These are phyloP conservation scores for Stenogyne calaminthoides DNA, from an alignment of 305 asterid genomes.

Conservation along the genomic window DNA sequence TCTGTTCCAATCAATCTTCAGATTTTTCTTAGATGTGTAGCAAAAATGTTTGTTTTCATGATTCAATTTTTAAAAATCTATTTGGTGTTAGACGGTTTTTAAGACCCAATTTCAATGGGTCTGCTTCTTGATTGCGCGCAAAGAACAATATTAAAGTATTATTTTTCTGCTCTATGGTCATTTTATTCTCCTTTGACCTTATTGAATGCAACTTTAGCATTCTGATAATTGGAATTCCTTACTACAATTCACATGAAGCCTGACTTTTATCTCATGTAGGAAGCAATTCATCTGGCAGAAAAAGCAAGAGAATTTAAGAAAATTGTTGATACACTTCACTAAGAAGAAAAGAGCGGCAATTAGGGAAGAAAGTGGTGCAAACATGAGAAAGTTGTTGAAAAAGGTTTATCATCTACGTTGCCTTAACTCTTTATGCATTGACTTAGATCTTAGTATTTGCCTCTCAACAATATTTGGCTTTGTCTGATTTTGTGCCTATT, in stretches of 20 bases:
- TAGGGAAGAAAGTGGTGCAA: conserved; percentile 99
- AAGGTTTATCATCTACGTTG: conserved; percentile 52
- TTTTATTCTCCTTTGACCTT: neutral
- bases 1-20: too few species aligned
- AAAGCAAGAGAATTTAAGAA: conserved; percentile 84
- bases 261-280: conserved; percentile 47
- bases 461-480: too few species aligned
- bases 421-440: neutral
- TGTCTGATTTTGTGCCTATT: too few species aligned
- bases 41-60: too few species aligned
- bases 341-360: conserved; percentile 86
- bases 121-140: too few species aligned
- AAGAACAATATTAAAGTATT: too few species aligned
- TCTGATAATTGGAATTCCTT: neutral
- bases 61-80: too few species aligned
- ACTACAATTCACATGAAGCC: conserved; percentile 22
- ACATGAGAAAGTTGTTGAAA: conserved; percentile 88
- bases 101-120: too few species aligned
- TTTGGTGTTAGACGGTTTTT: too few species aligned
- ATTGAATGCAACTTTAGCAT: conserved; percentile 15
- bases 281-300: conserved; percentile 93
- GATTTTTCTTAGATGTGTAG: too few species aligned
- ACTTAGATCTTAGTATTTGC: too few species aligned
- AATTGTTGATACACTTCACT: conserved; percentile 94
- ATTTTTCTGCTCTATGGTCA: too few species aligned